phyloP scores from a whole-genome alignment of 2,329 filamentous ascomycete species.

The Penicillium sclerotigenum region DNA sequence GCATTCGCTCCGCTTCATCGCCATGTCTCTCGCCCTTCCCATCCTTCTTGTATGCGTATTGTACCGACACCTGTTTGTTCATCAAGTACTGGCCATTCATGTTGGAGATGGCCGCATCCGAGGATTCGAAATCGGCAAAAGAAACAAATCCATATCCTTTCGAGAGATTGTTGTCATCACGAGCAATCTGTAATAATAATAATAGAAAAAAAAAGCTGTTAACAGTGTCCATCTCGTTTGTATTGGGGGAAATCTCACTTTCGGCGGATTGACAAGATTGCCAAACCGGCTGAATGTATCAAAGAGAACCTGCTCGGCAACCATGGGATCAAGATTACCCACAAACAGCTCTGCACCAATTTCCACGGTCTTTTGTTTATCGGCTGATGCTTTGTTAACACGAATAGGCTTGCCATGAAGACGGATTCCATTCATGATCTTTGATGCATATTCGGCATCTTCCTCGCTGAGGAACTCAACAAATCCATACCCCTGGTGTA shows the following conservation, averaged over 20 bases:
- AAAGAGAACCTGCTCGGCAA: constrained; percentile 93
- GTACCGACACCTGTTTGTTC: constrained; percentile 93
- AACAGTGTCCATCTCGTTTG: neutral
- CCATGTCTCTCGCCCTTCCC: constrained; percentile 95
- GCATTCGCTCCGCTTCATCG: constrained; percentile 85
- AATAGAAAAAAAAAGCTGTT: constrained; percentile 29
- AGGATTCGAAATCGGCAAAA: constrained; percentile 88
- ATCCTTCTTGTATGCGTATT: constrained; percentile 99
- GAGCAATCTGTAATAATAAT: constrained; percentile 55
- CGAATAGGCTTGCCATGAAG: constrained; percentile 91
- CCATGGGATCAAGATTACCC: constrained; percentile 89
- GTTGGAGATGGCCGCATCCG: constrained; percentile 83
- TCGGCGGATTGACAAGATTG: constrained; percentile 76
- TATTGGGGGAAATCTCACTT: constrained; percentile 54
- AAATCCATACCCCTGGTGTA: constrained; percentile 97
- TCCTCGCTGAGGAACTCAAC: constrained; percentile 96
- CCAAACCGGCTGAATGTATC: constrained; percentile 94
- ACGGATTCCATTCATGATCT: constrained; percentile 94
- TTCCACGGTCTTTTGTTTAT: constrained; percentile 90
- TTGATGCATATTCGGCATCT: constrained; percentile 93
- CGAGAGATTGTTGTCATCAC: constrained; percentile 81
- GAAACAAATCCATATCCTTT: constrained; percentile 97
- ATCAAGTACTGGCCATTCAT: constrained; percentile 96
- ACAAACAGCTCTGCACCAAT: constrained; percentile 96
- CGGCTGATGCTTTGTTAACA: constrained; percentile 90